Conservation (phyloP, 495 filamentous ascomycete genomes). For the Durotheca rogersii region DNA sequence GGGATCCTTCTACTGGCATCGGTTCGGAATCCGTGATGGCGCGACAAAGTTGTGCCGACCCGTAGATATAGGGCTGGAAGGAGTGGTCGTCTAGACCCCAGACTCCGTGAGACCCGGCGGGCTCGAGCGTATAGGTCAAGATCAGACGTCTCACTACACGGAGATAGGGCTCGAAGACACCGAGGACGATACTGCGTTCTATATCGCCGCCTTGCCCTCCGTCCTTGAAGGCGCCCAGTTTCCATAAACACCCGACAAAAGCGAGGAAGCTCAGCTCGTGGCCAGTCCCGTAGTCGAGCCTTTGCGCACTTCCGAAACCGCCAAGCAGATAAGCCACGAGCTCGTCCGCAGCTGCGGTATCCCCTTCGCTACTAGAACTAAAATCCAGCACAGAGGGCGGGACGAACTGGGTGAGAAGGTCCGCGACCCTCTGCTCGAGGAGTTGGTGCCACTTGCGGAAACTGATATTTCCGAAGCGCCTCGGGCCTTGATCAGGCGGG, state of each 20-base stretch:
- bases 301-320: slow-evolving; percentile 82
- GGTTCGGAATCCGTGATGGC: slow-evolving; percentile 63
- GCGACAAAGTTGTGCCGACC: slow-evolving; percentile 81
- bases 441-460: slow-evolving; percentile 81
- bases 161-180: slow-evolving; percentile 81
- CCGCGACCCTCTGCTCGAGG: slow-evolving; percentile 57
- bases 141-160: slow-evolving; percentile 81
- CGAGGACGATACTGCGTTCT: slow-evolving; percentile 76
- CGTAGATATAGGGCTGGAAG: slow-evolving; percentile 95
- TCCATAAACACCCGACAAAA: slow-evolving; percentile 88
- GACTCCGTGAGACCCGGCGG: slow-evolving; percentile 91
- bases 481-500: slow-evolving; percentile 79
- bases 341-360: slow-evolving; percentile 51
- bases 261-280: slow-evolving; percentile 94
- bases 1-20: slow-evolving; percentile 73
- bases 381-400: slow-evolving; percentile 53
- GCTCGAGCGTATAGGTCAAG: slow-evolving; percentile 90
- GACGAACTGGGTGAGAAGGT: slow-evolving; percentile 63
- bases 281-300: slow-evolving; percentile 93
- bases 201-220: slow-evolving; percentile 50
- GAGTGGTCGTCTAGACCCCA: slow-evolving; percentile 98
- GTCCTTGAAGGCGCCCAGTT: slow-evolving; percentile 73
- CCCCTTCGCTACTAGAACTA: slow-evolving; percentile 11
- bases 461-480: slow-evolving; percentile 87
- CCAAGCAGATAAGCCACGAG: slow-evolving; percentile 78